These are phyloP conservation scores for Sophora flavescens DNA, from an alignment of 306 rosid genomes.

Conservation along the genomic window DNA sequence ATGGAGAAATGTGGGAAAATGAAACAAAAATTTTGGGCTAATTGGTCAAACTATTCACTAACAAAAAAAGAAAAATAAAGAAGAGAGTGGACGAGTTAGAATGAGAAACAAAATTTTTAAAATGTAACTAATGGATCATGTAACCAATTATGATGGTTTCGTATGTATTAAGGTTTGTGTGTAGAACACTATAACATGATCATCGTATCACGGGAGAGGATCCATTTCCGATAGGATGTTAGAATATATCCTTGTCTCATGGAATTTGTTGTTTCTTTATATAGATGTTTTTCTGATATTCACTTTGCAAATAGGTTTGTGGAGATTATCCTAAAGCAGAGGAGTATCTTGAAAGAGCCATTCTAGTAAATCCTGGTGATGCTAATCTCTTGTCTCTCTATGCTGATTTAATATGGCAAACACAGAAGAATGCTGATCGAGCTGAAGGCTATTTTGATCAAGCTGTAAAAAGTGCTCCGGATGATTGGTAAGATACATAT, in stretches of 20 bases:
- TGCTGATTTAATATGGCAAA: constrained; percentile 79
- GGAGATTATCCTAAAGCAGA: constrained; percentile 79
- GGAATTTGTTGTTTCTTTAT: constrained; percentile 8
- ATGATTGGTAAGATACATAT: constrained; percentile 69
- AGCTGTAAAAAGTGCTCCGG: constrained; percentile 76
- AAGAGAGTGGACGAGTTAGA: not conserved
- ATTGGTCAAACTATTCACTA: not conserved
- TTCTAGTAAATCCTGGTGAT: constrained; percentile 72
- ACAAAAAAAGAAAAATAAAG: not conserved
- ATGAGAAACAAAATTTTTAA: too few species aligned
- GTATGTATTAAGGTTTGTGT: too few species aligned
- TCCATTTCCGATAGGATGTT: not conserved
- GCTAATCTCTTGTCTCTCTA: constrained; percentile 62
- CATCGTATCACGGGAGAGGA: too few species aligned
- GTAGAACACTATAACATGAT: too few species aligned
- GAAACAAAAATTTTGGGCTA: constrained; percentile 2
- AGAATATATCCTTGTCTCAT: constrained; percentile 4
- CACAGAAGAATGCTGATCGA: constrained; percentile 66
- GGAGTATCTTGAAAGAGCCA: constrained; percentile 82
- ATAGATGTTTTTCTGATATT: not conserved
- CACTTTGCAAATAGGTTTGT: constrained; percentile 62
- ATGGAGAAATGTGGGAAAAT: not conserved
- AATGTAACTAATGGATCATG: too few species aligned
- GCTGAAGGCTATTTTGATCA: constrained; percentile 79
- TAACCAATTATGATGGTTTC: too few species aligned